These are phyloP conservation scores for Ophiostoma fasciatum DNA, from an alignment of 2,329 filamentous ascomycete genomes.

Conservation along the genomic window DNA sequence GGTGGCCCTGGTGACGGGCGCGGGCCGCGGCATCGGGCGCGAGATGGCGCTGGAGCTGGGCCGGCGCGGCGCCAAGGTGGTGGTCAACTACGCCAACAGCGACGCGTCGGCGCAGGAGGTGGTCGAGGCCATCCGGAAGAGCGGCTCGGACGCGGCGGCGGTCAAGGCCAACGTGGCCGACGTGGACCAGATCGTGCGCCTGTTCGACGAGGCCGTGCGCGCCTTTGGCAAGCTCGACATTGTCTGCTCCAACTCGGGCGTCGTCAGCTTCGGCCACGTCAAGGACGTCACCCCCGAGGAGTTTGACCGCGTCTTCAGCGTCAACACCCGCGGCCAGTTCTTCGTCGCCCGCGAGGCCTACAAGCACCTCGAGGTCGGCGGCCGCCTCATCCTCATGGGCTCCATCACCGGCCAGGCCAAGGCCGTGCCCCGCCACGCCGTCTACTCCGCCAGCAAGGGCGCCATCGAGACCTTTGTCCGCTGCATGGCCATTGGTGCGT, in stretches of 20 bases:
- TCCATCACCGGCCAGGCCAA: constrained; percentile 36
- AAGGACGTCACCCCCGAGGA: constrained; percentile 42
- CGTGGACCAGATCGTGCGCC: constrained; percentile 16
- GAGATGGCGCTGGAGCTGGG: constrained; percentile 36
- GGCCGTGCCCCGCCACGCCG: constrained; percentile 19
- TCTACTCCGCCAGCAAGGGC: constrained; percentile 22
- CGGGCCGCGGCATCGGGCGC: constrained; percentile 44
- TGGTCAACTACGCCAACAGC: constrained; percentile 18
- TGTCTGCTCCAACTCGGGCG: constrained; percentile 46
- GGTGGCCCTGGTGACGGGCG: constrained; percentile 18
- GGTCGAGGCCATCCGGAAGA: constrained; percentile 11
- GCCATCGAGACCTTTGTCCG: constrained; percentile 21
- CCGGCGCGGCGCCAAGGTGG: constrained; percentile 20
- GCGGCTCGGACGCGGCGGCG: constrained; percentile 14
- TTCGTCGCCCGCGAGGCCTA: constrained; percentile 49
- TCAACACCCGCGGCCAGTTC: constrained; percentile 46
- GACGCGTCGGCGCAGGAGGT: constrained; percentile 12
- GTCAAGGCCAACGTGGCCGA: constrained; percentile 21
- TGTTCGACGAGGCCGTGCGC: constrained; percentile 34
- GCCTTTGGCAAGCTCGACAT: constrained; percentile 47
- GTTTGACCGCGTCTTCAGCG: constrained; percentile 45
- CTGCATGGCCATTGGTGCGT: constrained; percentile 14
- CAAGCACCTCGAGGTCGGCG: constrained; percentile 44
- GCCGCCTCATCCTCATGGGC: constrained; percentile 48
- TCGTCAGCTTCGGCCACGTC: constrained; percentile 43